These are phyloP conservation scores for Diplodia corticola DNA, from an alignment of 2,329 filamentous ascomycete species.

Conservation along the genomic window DNA sequence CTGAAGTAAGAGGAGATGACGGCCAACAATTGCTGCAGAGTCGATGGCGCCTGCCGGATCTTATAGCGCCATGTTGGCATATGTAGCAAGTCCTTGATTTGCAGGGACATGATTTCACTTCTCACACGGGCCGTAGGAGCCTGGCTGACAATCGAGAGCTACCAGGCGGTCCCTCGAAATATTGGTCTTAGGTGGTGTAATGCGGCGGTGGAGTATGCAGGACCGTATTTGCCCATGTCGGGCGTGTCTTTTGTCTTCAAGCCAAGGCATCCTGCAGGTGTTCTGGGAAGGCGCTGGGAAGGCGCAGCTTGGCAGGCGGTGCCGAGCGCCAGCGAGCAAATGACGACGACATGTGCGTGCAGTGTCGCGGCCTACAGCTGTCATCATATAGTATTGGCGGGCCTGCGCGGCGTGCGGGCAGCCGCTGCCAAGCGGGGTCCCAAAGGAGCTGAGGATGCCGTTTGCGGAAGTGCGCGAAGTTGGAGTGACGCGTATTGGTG, in stretches of 20 bases:
- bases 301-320: neutral
- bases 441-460: neutral
- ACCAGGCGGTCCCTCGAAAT: neutral
- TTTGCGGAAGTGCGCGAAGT: neutral
- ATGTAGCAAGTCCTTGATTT: neutral
- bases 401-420: neutral
- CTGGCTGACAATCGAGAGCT: neutral
- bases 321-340: too few species aligned
- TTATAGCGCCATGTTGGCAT: neutral
- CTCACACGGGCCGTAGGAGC: constrained; percentile 4
- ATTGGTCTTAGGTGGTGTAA: neutral
- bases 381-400: neutral
- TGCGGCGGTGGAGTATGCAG: neutral
- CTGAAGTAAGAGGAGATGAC: neutral
- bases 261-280: neutral
- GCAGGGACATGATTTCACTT: neutral
- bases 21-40: neutral
- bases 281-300: neutral
- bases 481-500: constrained; percentile 5
- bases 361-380: neutral
- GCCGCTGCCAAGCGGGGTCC: neutral
- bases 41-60: neutral
- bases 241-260: neutral
- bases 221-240: neutral
- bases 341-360: neutral